These are phyloP conservation scores for Beta lomatogona DNA, from an alignment of 179 eudicot genomes.

Conservation along the genomic window DNA sequence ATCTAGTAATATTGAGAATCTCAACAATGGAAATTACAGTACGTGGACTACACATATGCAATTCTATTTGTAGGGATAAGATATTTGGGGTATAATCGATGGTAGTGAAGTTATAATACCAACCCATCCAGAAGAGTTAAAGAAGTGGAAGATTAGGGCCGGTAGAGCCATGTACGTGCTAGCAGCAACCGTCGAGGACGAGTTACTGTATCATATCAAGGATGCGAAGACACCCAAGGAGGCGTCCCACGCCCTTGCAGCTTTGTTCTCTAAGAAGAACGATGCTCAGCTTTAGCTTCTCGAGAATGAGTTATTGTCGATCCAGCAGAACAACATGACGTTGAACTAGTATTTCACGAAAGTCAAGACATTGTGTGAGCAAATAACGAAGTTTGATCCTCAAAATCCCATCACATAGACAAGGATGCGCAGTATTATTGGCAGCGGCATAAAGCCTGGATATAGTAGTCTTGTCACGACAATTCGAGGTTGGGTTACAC, in stretches of 20 bases:
- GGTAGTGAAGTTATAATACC: conserved; percentile 25
- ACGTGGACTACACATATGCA: conserved; percentile 27
- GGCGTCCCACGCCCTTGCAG: conserved; percentile 22
- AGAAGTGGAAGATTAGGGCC: conserved; percentile 28
- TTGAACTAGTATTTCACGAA: neutral
- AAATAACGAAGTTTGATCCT: conserved; percentile 25
- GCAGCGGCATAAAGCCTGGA: neutral
- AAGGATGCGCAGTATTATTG: conserved; percentile 16
- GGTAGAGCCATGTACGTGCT: conserved; percentile 32
- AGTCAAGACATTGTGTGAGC: conserved; percentile 18
- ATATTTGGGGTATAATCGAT: conserved; percentile 33
- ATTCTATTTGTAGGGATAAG: conserved; percentile 36
- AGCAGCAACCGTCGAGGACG: conserved; percentile 18
- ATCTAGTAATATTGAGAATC: conserved; percentile 25
- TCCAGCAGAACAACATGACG: no score
- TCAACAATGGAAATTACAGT: conserved; percentile 31
- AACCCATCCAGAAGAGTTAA: neutral
- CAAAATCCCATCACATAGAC: conserved; percentile 18
- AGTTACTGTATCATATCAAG: conserved; percentile 4
- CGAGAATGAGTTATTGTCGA: conserved; percentile 6
- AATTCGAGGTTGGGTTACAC: no score
- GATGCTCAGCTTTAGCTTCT: conserved; percentile 21
- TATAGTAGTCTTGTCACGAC: no score
- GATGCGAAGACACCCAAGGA: conserved; percentile 17
- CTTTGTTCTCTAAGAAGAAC: conserved; percentile 19